Evolutionary conservation across 2,329 filamentous ascomycete species (phyloP), one percentile per base, ranked within the genome.

Genomic region (Cadophora malorum): DNA sequence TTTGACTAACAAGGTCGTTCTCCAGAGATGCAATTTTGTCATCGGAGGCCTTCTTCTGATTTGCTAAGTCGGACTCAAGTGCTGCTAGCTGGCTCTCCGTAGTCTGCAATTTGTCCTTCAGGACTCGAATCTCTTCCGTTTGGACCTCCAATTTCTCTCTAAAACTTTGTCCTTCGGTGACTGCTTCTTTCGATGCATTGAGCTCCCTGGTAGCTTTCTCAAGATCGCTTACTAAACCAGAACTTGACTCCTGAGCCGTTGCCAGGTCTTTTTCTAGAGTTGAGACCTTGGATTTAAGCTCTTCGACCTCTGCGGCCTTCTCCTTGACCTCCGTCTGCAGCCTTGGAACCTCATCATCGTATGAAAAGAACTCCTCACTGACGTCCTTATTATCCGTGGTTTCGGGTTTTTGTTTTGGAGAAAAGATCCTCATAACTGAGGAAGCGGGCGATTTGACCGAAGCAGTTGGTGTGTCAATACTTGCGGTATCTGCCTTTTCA

Each of bases 291-390:
- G 83, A 80, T 72, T 90, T 90, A 16, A 98, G 86, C 56, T 84
- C 85, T 63, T 88, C 86, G 47, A 96, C 88, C 78, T 95, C 90
- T 52, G 87, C 86, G 12, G 90, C 83, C 74, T 91, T 92, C 66
- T 89, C 86, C 63, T 89, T 84, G 3, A 96, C 79, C 72, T 96
- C 91, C 0, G 86, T 84, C 75, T 96, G 91, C n/a, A 97, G 81
- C 64, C 92, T 88, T 3, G 92, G 91, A 16, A 96, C 84, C 79
- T 98, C 95, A 62, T 91, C 90, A 67, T 98, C 94, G 74, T 94
- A 96, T 0, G 94, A 97, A 80, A 97, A 97, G 79, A 97, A 91
- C 60, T 97, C 92, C 71, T 94, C 91, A 31, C 74, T 77, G 0
- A 75, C 72, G 52, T 79, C 81, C 50, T 77, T 77, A 4, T 80